A percentile compares a stretch with the other conserved stretches of the same genome.
phyloP scores from a whole-genome alignment of 2,329 filamentous ascomycete species.

The Xylaria sp. region DNA sequence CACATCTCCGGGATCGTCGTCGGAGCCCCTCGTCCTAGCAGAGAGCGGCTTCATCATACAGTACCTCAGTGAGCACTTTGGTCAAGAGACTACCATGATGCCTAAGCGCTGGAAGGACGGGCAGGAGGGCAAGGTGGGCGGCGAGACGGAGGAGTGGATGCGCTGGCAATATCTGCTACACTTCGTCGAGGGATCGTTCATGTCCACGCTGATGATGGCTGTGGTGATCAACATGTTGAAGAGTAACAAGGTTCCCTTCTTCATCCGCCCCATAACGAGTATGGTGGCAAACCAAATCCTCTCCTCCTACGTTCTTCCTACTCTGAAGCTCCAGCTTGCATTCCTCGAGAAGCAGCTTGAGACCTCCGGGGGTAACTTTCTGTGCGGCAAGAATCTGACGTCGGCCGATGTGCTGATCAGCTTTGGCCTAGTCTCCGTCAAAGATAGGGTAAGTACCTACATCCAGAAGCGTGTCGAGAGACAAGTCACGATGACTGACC shows the following conservation, averaged over 20 bases:
- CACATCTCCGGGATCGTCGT: constrained; percentile 50
- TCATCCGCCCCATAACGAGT: constrained; percentile 62
- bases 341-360: constrained; percentile 62
- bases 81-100: constrained; percentile 57
- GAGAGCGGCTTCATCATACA: constrained; percentile 85
- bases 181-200: constrained; percentile 85
- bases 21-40: constrained; percentile 70
- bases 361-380: constrained; percentile 57
- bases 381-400: constrained; percentile 61
- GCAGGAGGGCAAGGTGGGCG: constrained; percentile 65
- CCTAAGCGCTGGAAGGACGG: constrained; percentile 66
- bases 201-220: constrained; percentile 40
- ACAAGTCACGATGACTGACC: constrained; percentile 3
- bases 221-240: constrained; percentile 52
- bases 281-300: constrained; percentile 57
- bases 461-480: background rate
- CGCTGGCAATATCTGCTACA: constrained; percentile 78
- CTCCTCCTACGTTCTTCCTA: constrained; percentile 57
- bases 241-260: constrained; percentile 59
- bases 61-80: constrained; percentile 77
- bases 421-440: constrained; percentile 60
- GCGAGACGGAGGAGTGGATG: constrained; percentile 69
- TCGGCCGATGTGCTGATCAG: constrained; percentile 65
- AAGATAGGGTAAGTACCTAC: constrained; percentile 46
- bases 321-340: constrained; percentile 58